Evolutionary conservation across 164 flowering plant species (phyloP), one percentile per base, ranked within the genome.

Genomic region (Berberis thunbergii): DNA sequence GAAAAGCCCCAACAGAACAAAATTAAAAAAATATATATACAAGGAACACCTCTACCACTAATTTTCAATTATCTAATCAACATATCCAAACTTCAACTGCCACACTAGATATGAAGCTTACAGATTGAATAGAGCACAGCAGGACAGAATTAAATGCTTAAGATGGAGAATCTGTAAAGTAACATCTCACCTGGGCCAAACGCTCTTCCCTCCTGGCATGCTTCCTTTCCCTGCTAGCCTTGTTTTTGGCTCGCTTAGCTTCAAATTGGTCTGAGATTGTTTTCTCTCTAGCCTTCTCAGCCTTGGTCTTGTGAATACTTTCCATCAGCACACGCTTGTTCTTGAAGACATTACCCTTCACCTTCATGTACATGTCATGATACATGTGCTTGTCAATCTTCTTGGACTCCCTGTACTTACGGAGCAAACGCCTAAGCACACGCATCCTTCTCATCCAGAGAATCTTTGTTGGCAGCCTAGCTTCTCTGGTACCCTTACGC

Each of bases 401-500:
- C 78, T 84, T 86, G 2, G 91, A 49, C 62, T 88, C 96, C 52
- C 91, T 49, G 69, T 88, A 88, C 75, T 88, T 86, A 73, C 89
- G 82, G 45, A 88, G 88, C 71, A 88, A 73, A 26, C 91, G 86
- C 73, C 96, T 84, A 26, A 88, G 86, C 4, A 88, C 91, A 44
- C 91, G 83, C 89, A 88, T 81, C 70, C 91, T 88, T 69, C 91
- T 79, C 91, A 86, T 88, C 96, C 91, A 88, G 4, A 88, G 79
- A 41, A 88, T 49, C 63, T 88, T 88, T 1, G 91, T 86, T 11
- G 95, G 91, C 72, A 88, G 63, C 77, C 91, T 88, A 8, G 95
- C 96, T 75, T 86, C 91, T 64, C 89, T 77, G 1, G 96, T 88
- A 76, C 91, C 96, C 81, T 80, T 86, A 1, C 91, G 84, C 68